Evolutionary conservation across 176 grass and related monocot species (phyloP).

Genomic region (Hsuehochloa calcarea): DNA sequence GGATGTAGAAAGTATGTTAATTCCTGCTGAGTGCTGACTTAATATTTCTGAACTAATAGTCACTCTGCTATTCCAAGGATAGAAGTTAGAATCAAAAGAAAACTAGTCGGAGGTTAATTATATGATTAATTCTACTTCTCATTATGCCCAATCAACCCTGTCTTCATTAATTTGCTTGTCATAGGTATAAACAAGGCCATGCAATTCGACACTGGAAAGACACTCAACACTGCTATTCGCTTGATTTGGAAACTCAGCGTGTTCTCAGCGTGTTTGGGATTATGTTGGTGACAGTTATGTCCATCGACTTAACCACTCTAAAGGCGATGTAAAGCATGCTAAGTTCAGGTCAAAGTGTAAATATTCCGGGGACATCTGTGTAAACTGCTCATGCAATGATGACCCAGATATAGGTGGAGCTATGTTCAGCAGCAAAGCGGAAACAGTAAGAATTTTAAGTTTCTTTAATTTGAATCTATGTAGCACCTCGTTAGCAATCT

Average conservation of each 20-base stretch:
- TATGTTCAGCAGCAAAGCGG: constrained; percentile 78
- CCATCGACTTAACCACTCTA: constrained; percentile 91
- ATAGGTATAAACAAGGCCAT: constrained; percentile 94
- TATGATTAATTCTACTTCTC: background rate
- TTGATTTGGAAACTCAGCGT: constrained; percentile 85
- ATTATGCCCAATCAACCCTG: background rate
- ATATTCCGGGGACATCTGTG: constrained; percentile 41
- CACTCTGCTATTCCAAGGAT: background rate
- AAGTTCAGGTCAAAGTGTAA: constrained; percentile 69
- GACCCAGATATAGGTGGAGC: constrained; percentile 61
- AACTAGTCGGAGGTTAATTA: background rate
- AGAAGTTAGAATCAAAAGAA: background rate
- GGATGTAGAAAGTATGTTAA: background rate
- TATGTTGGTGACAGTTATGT: constrained; percentile 97
- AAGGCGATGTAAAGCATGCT: constrained; percentile 58
- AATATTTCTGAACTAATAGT: background rate
- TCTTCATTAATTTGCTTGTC: background rate
- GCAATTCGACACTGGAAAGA: constrained; percentile 91
- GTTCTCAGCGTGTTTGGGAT: constrained; percentile 90
- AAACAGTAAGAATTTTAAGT: constrained; percentile 49
- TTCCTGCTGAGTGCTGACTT: background rate
- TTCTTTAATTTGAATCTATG: constrained; percentile 18
- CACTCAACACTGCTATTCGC: constrained; percentile 91
- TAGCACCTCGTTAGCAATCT: constrained; percentile 16
- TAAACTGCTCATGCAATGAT: constrained; percentile 51